Base-by-base conservation (phyloP, 129 eudicot genomes). In the Lactuca sativa region DNA sequence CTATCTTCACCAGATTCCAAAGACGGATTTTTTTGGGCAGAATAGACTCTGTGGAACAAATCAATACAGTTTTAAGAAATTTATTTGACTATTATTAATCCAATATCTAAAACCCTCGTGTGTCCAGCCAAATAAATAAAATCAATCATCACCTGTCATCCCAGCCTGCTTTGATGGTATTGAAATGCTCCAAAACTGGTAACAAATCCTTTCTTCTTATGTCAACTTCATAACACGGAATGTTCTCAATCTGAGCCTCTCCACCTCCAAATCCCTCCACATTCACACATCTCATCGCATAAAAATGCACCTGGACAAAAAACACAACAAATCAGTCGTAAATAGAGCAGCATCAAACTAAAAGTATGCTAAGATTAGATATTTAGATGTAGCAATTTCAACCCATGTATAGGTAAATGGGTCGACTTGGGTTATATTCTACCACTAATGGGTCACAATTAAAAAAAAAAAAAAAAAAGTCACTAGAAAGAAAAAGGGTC, bases 161-260 rank as follows among this genome's bases (percentile, higher is more conserved):
- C 86, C 77, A 82, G 73, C 62, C 85, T 69, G 90, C 71, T 62
- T 72, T 82, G 71, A 77, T 64, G 80, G 69, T 74, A 59, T 74
- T 78, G 79, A 78, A 81, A 69, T 77, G 78, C 18, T 80, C 83
- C 74, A 69, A 77, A 80, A 80, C 85, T 55, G 88, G 88, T 53
- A 84, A 66, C 62, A 84, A 61, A 69, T 84, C 88, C 66, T 77
- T 77, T 70, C 78, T 74, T 71, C 77, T 80, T 64, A 80, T 77
- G 71, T 84, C 85, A 8, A 84, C 80, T 74, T 84, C 82, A 43
- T 59, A 54, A 30, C 47, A 69, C 1, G 78, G 73, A 53, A 77
- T 59, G 62, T 73, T 76, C 78, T 84, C 88, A 59, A 80, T 77
- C 34, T 70, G 83, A 77, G 59, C 6, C 73, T 84, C 83, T 70